Evolutionary conservation across 345 rosid species (phyloP).

Genomic region (Cardamine chenopodiifolia): DNA sequence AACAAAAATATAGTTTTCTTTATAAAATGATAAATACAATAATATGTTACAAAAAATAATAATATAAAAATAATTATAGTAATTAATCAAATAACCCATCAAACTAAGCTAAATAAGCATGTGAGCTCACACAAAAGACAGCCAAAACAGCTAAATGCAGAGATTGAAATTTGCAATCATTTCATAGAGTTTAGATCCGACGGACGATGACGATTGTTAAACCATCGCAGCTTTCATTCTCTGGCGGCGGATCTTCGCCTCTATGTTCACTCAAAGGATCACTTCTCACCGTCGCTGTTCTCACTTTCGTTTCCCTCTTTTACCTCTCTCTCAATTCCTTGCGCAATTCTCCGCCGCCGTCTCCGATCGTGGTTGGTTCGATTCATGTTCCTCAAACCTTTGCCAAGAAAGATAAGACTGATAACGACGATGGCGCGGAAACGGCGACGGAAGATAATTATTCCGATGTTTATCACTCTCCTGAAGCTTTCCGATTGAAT

Average conservation of each 20-base stretch:
- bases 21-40: background rate
- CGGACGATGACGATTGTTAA: constrained; percentile 54
- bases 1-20: background rate
- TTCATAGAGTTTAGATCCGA: constrained; percentile 35
- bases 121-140: constrained; percentile 16
- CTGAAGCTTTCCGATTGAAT: constrained; percentile 61
- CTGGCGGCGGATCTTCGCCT: constrained; percentile 38
- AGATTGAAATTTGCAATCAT: constrained; percentile 4
- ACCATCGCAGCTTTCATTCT: constrained; percentile 39
- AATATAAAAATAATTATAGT: background rate
- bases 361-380: constrained; percentile 30
- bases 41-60: background rate
- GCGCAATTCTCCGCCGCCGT: constrained; percentile 45
- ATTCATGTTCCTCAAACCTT: constrained; percentile 35
- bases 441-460: constrained; percentile 30
- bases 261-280: constrained; percentile 67
- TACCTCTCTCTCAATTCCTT: constrained; percentile 69
- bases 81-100: background rate
- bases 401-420: background rate
- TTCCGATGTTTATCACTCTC: constrained; percentile 67
- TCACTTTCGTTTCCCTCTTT: constrained; percentile 70
- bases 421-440: background rate
- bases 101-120: background rate
- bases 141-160: constrained; percentile 8
- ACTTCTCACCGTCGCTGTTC: constrained; percentile 62